Evolutionary conservation across 192 early-diverging fungal species (phyloP), one percentile per base, ranked within the genome.

Genomic region (Allomyces javanicus): DNA sequence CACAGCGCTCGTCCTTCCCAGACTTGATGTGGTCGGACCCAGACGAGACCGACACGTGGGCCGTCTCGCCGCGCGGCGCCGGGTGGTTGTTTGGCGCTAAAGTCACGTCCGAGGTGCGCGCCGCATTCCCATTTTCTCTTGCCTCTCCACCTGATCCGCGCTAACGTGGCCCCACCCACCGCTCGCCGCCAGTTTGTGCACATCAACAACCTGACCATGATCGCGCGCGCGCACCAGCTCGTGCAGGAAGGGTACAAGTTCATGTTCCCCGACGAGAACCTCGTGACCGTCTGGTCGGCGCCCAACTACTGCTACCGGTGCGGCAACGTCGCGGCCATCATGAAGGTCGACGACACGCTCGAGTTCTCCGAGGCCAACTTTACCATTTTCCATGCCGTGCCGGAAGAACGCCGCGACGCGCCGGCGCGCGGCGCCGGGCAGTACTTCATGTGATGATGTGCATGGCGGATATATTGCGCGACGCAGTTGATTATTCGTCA

Each of bases 181-280:
- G 25, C 44, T 62, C 23, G 9, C n/a, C n/a, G n/a, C 9, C 62
- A 90, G 83, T 99, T 99, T 73, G 87, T 92, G 69, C 87, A 94
- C 64, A 86, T 93, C 70, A 99, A 99, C 73, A 84, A 81, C 25
- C 77, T 99, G 61, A 84, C 83, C 24, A 77, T 96, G 21, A 90
- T 99, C 68, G 89, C 93, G 22, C 81, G 96, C 24, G 96, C 96
- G 4, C 96, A 99, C 78, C 96, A 99, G 71, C 81, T 99, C 63
- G 93, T 95, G 23, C 93, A 96, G 77, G 96, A 99, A 72, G 94
- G 96, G 17, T 99, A 89, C 80, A 94, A 94, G 70, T 92, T 88
- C 76, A 92, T 89, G 86, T 93, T 92, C 73, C 78, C 77, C 9
- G 90, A 98, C 67, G 88, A 96, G 66, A 90, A 92, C 67, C 78